Evolutionary conservation across 2,329 filamentous ascomycete species (phyloP).

Genomic region (Aspergillus sp.): DNA sequence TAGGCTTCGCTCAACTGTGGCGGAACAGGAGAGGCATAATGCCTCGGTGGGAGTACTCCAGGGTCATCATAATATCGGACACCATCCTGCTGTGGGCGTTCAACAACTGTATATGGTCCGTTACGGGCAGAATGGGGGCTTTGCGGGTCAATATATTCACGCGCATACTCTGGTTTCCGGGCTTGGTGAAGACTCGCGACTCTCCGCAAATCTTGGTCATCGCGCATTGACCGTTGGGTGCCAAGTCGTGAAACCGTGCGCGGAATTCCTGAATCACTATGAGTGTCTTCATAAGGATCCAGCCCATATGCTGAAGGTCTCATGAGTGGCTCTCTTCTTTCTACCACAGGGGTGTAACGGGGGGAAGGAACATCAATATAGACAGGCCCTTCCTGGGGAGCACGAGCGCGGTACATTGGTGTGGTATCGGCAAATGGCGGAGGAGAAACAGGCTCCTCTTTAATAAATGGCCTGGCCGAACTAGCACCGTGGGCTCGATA

Average conservation of each 20-base stretch:
- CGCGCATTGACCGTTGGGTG: slow-evolving; percentile 37
- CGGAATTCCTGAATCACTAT: slow-evolving; percentile 32
- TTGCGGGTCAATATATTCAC: slow-evolving; percentile 47
- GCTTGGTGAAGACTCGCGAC: slow-evolving; percentile 49
- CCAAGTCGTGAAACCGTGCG: slow-evolving; percentile 43
- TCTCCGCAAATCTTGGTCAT: slow-evolving; percentile 47
- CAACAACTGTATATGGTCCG: slow-evolving; percentile 41
- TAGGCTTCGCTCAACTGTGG: slow-evolving; percentile 42
- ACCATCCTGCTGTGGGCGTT: slow-evolving; percentile 40
- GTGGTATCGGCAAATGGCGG: slow-evolving; percentile 53
- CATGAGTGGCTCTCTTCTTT: slow-evolving; percentile 32
- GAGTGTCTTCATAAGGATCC: slow-evolving; percentile 32
- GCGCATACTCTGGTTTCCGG: slow-evolving; percentile 41
- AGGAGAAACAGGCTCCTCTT: slow-evolving; percentile 63
- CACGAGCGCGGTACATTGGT: slow-evolving; percentile 35
- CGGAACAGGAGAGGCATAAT: slow-evolving; percentile 37
- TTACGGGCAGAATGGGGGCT: slow-evolving; percentile 38
- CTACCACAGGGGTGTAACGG: slow-evolving; percentile 36
- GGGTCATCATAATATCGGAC: slow-evolving; percentile 41
- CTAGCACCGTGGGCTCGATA: slow-evolving; percentile 35
- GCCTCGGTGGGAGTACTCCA: slow-evolving; percentile 28
- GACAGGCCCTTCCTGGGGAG: slow-evolving; percentile 44
- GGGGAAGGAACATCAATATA: slow-evolving; percentile 49
- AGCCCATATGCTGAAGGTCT: slow-evolving; percentile 36
- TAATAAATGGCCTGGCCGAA: slow-evolving; percentile 55